A percentile compares a stretch with the other conserved stretches of the same genome.
phyloP scores from a whole-genome alignment of 208 protist genomes.

The Endotrypanum monterogeii region DNA sequence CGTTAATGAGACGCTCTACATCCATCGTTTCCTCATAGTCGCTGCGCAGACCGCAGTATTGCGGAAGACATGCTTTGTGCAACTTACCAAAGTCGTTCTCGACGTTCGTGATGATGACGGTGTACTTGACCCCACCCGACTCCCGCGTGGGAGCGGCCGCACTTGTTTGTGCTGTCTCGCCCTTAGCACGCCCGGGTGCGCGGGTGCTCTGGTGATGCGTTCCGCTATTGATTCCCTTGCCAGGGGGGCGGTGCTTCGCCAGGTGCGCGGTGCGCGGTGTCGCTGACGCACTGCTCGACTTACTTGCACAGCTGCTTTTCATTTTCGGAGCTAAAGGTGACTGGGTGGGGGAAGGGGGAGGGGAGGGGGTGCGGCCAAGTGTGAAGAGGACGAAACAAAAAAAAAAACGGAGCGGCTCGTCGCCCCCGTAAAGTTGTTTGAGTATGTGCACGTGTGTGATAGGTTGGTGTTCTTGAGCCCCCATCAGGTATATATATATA shows the following conservation, averaged over 20 bases:
- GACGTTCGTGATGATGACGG: conserved; percentile 85
- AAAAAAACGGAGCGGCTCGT: too few species aligned
- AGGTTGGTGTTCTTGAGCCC: neutral
- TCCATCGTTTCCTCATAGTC: conserved; percentile 31
- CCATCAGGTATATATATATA: neutral
- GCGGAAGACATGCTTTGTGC: conserved; percentile 51
- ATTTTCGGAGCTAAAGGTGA: neutral
- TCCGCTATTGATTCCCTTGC: neutral
- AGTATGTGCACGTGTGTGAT: neutral
- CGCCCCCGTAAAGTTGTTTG: neutral
- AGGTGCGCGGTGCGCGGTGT: neutral
- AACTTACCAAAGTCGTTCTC: conserved; percentile 84
- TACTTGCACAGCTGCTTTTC: neutral
- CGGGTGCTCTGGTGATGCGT: neutral
- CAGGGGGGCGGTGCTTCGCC: neutral
- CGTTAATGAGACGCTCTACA: conserved; percentile 19
- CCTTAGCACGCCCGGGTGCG: neutral
- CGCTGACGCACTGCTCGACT: neutral
- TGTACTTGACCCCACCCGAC: conserved; percentile 45
- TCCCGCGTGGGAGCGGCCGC: neutral
- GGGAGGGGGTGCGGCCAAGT: neutral
- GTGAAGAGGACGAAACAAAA: too few species aligned
- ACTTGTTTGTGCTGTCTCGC: neutral
- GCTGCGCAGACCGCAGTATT: conserved; percentile 51
- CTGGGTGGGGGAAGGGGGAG: neutral